Percentiles rank a stretch among this genome's conserved stretches.
phyloP scores from a whole-genome alignment of 2,329 filamentous ascomycete genomes.

The Colletotrichum sp. region DNA sequence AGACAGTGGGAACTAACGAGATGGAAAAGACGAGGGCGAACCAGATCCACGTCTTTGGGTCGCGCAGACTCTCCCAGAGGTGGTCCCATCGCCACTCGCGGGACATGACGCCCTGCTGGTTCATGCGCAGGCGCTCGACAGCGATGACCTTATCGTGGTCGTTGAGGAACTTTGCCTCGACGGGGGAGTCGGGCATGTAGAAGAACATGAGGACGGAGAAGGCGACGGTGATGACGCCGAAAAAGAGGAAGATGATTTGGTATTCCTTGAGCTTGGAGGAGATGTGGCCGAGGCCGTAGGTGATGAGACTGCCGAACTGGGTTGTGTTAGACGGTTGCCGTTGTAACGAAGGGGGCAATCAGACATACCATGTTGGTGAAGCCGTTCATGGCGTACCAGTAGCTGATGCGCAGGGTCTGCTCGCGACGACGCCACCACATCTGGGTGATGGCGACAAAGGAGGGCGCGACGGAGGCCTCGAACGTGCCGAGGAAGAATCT shows the following conservation, averaged over 20 bases:
- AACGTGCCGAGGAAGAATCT: constrained; percentile 52
- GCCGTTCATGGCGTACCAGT: constrained; percentile 36
- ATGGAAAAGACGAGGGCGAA: constrained; percentile 55
- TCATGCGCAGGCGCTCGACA: constrained; percentile 59
- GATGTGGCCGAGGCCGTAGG: constrained; percentile 62
- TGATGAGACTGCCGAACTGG: constrained; percentile 57
- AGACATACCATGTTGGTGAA: constrained; percentile 22
- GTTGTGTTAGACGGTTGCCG: constrained; percentile 9
- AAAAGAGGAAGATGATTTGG: constrained; percentile 61
- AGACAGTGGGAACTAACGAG: constrained; percentile 38
- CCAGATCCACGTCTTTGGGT: constrained; percentile 49
- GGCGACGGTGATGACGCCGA: constrained; percentile 53
- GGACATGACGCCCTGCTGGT: constrained; percentile 48
- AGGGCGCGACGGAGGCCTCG: constrained; percentile 53
- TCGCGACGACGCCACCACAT: constrained; percentile 40
- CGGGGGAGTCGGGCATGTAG: constrained; percentile 69
- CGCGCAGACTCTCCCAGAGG: constrained; percentile 39
- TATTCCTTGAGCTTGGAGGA: constrained; percentile 42
- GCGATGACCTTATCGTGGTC: constrained; percentile 62
- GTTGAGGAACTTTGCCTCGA: constrained; percentile 61
- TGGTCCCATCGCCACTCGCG: constrained; percentile 47
- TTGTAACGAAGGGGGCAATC: background rate
- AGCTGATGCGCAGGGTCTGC: constrained; percentile 34
- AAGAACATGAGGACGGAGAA: constrained; percentile 54
- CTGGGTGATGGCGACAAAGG: constrained; percentile 52